Base-by-base conservation (phyloP, 805 yeast species). In the Candida montana region DNA sequence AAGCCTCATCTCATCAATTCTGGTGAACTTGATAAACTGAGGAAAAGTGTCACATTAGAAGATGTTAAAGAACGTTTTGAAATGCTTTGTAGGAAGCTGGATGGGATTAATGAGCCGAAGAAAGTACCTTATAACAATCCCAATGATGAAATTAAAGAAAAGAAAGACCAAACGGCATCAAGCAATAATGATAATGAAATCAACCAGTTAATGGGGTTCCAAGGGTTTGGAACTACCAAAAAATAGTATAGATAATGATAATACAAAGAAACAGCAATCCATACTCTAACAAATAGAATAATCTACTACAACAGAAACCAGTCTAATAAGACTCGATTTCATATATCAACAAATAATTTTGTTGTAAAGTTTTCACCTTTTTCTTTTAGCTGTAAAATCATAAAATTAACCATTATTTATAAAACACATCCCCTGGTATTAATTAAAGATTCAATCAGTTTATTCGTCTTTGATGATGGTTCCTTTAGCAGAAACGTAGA, bases 401-500 rank as follows among this genome's bases (percentile, higher is more conserved):
- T 45, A 30, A 43, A 43, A 39, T 42, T 37, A 21, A 27, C 32
- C 34, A 31, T 31, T 40, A 33, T 36, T 21, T 36, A 33, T 34
- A 37, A 31, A 37, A 21, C 35, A 30, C 35, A 26, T 33, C 34
- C 34, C 15, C 18, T 26, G n/a, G 9, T 28, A 28, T 28, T 35
- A 20, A 23, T 31, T 31, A 31, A 26, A 20, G 28, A 30, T 37
- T 35, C 32, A 32, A 41, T 20, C 35, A 34, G 39, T 23, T 60
- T 64, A 67, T 21, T 57, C 59, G 35, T 82, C 90, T 68, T 81
- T 86, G 54, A 73, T 84, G 67, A 91, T 77, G 69, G 76, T 75
- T 65, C 96, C 95, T 75, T 84, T 85, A 77, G 85, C 95, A 58
- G 97, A 90, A 64, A 91, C 99, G 74, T 91, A 91, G 77, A 91